A percentile compares a stretch with the other conserved stretches of the same genome.
These are phyloP conservation scores for Phytophthora pinifolia DNA, from an alignment of 352 stramenopile species.

Conservation along the genomic window DNA sequence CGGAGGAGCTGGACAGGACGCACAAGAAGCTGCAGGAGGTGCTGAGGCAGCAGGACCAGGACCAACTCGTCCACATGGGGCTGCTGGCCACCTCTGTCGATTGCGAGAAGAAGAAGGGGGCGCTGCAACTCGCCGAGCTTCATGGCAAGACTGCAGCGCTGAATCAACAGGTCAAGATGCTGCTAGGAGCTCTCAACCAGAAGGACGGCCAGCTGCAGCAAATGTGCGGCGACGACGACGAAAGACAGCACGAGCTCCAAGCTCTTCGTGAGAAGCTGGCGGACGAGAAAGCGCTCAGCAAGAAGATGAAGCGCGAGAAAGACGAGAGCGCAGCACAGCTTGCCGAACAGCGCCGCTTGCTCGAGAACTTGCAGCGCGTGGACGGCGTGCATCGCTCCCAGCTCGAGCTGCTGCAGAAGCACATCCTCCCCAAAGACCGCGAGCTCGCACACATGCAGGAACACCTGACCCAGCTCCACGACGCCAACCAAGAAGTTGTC, in stretches of 20 bases:
- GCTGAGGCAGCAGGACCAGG: conserved; percentile 59
- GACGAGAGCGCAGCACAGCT: conserved; percentile 30
- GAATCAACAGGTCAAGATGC: conserved; percentile 73
- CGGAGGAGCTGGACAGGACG: conserved; percentile 42
- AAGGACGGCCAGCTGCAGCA: conserved; percentile 58
- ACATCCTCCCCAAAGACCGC: conserved; percentile 67
- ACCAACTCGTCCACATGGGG: conserved; percentile 61
- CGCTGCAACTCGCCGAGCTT: conserved; percentile 38
- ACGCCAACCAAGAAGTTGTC: conserved; percentile 69
- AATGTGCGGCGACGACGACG: conserved; percentile 31
- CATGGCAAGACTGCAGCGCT: conserved; percentile 58
- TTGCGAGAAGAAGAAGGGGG: conserved; percentile 41
- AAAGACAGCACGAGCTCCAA: conserved; percentile 31
- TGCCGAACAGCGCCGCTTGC: conserved; percentile 41
- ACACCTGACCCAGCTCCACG: conserved; percentile 57
- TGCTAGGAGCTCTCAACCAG: conserved; percentile 53
- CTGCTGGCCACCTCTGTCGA: conserved; percentile 49
- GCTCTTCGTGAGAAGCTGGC: conserved; percentile 38
- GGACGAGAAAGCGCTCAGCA: conserved; percentile 33
- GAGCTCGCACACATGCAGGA: conserved; percentile 67
- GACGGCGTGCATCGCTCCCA: conserved; percentile 77
- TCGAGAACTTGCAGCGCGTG: conserved; percentile 59
- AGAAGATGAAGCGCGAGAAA: conserved; percentile 43
- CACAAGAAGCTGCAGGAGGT: conserved; percentile 48
- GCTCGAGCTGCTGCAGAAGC: conserved; percentile 67